phyloP scores from a whole-genome alignment of 169 alveolate species.

The Cryptosporidium baileyi region DNA sequence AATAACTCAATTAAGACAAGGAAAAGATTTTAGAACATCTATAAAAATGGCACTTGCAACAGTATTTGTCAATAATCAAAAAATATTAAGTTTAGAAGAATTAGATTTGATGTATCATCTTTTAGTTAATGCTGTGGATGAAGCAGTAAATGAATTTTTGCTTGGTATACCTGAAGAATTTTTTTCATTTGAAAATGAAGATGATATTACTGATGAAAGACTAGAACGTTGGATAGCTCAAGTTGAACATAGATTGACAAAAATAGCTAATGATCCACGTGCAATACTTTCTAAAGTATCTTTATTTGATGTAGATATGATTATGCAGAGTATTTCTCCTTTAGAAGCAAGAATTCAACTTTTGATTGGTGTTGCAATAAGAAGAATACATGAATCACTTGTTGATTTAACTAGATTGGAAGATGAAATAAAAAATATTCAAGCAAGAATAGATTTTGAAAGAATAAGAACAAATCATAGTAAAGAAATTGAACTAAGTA shows the following conservation, averaged over 20 bases:
- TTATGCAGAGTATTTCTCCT: conserved; percentile 51
- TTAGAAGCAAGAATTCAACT: conserved; percentile 62
- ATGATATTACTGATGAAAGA: conserved; percentile 51
- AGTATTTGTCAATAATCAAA: conserved; percentile 55
- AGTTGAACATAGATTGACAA: conserved; percentile 41
- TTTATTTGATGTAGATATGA: conserved; percentile 61
- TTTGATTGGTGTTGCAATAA: conserved; percentile 1
- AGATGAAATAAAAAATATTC: conserved; percentile 1
- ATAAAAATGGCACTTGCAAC: conserved; percentile 30
- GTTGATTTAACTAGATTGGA: conserved; percentile 18
- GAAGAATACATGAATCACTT: conserved; percentile 40
- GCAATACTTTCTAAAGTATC: conserved; percentile 13
- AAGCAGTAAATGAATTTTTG: conserved; percentile 26
- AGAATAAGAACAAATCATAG: conserved; percentile 8
- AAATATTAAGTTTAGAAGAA: conserved; percentile 21
- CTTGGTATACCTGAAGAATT: conserved; percentile 46
- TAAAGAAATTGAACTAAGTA: background rate
- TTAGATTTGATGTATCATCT: conserved; percentile 13
- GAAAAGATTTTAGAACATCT: background rate
- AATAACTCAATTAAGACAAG: conserved; percentile 27
- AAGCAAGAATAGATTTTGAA: background rate
- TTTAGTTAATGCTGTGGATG: conserved; percentile 24
- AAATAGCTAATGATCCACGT: conserved; percentile 22
- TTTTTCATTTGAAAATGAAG: conserved; percentile 1
- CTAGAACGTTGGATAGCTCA: conserved; percentile 54